phyloP scores from a whole-genome alignment of 345 rosid species.

The Diplotaxis tenuifolia region DNA sequence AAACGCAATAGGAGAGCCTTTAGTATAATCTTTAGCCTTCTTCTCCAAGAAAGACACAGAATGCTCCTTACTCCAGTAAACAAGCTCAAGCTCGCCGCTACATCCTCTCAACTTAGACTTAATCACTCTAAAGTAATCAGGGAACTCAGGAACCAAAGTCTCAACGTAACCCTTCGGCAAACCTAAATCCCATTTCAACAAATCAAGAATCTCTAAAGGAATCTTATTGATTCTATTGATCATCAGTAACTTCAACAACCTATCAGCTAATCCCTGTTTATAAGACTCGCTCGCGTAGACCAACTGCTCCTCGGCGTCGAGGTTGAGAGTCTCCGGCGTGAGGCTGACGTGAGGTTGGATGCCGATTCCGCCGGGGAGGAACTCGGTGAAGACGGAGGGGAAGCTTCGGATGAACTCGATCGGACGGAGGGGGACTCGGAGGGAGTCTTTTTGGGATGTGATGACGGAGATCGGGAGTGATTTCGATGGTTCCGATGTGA shows the following conservation, averaged over 20 bases:
- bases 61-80: conserved; percentile 73
- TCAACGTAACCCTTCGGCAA: conserved; percentile 58
- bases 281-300: conserved; percentile 73
- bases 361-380: conserved; percentile 69
- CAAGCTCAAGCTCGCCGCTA: conserved; percentile 57
- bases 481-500: conserved; percentile 80
- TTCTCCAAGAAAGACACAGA: conserved; percentile 63
- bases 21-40: conserved; percentile 38
- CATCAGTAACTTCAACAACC: conserved; percentile 80
- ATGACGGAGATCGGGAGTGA: conserved; percentile 77
- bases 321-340: conserved; percentile 64
- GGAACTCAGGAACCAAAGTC: conserved; percentile 62
- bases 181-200: conserved; percentile 80
- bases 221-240: conserved; percentile 54
- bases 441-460: conserved; percentile 49
- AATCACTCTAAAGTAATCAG: conserved; percentile 70
- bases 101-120: neutral
- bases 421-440: conserved; percentile 73
- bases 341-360: conserved; percentile 82
- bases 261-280: conserved; percentile 56
- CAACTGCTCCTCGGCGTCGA: conserved; percentile 81
- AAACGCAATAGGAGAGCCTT: conserved; percentile 53
- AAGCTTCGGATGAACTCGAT: conserved; percentile 77
- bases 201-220: conserved; percentile 57
- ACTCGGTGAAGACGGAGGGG: conserved; percentile 74